Base-by-base conservation (phyloP, 148 eudicot species). In the Spergularia bocconei region DNA sequence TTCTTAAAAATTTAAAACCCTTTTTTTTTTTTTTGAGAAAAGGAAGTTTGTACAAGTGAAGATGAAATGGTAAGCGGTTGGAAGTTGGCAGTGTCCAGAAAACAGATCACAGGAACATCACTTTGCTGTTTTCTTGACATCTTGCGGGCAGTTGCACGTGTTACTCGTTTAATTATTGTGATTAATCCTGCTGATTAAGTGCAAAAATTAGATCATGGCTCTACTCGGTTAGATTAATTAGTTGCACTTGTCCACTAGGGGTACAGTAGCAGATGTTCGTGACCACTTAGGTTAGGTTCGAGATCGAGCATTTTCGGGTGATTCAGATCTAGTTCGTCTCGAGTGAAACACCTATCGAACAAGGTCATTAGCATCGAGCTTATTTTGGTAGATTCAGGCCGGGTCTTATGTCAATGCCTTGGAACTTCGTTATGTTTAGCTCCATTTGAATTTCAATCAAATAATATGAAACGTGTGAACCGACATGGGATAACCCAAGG, bases 51-150 rank as follows among this genome's bases (percentile, higher is more conserved):
- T 2, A 63, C 7, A 58, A 56, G 59, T 56, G 66, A 62, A 7
- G 6, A 13, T 9, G 76, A 73, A 74, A 63, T 33, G 36, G 76
- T 73, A 73, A 73, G 60, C 57, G 48, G 68, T 73, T 59, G 29
- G 19, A n/a, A 70, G 36, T 51, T 66, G 21, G 50, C 52, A 39
- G 20, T 44, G 48, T n/a, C 50, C 53, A 47, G 52, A 17, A 38
- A 38, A 10, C 62, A 70, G 64, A 71, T 71, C 63, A 71, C 14
- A 11, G 5, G 13, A 38, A 14, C 48, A 1, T 44, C 10, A 4
- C 48, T 4, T 44, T 44, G 48, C 48, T 44, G 48, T 44, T 44
- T 44, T 59, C 2, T 61, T 25, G 62, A n/a, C 62, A n/a, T 2
- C 19, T 5, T n/a, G 11, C 1, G 15, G 3, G 0, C 39, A 25